These are phyloP conservation scores for Alternaria arborescens DNA, from an alignment of 2,329 filamentous ascomycete genomes.

Conservation along the genomic window DNA sequence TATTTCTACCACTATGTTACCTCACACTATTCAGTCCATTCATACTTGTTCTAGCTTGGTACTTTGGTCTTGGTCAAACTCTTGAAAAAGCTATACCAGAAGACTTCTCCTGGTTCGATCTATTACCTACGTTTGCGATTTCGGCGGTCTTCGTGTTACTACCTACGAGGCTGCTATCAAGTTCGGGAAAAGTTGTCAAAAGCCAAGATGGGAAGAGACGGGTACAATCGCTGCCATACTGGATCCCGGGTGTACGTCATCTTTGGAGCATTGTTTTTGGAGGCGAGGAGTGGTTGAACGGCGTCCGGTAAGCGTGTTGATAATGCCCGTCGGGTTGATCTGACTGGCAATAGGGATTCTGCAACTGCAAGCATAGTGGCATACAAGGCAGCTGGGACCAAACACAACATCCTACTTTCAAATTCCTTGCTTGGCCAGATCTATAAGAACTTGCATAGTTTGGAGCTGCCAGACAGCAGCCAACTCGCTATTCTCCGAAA, in stretches of 20 bases:
- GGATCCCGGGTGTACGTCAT: conserved; percentile 67
- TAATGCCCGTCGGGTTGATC: not conserved
- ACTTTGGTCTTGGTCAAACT: conserved; percentile 32
- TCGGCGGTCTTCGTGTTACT: conserved; percentile 37
- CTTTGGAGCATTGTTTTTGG: conserved; percentile 59
- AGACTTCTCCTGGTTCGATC: conserved; percentile 38
- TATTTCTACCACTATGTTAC: conserved; percentile 49
- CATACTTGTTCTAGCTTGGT: conserved; percentile 30
- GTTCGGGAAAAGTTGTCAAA: conserved; percentile 17
- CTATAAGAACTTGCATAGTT: conserved; percentile 24
- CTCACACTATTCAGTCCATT: conserved; percentile 44
- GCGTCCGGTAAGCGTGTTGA: conserved; percentile 48
- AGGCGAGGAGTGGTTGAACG: conserved; percentile 55
- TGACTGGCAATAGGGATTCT: conserved; percentile 40
- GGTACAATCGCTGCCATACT: conserved; percentile 65
- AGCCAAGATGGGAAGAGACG: conserved; percentile 46
- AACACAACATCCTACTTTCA: conserved; percentile 61
- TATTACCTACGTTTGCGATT: conserved; percentile 42
- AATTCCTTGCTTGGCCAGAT: conserved; percentile 55
- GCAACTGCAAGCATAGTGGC: conserved; percentile 56
- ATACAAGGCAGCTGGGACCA: conserved; percentile 59
- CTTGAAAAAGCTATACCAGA: conserved; percentile 30
- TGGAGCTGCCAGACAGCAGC: conserved; percentile 32
- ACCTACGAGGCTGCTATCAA: conserved; percentile 44
- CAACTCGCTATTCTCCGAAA: conserved; percentile 39